Evolutionary conservation across 441 rosid species (phyloP).

Genomic region (Populus trichocarpa): DNA sequence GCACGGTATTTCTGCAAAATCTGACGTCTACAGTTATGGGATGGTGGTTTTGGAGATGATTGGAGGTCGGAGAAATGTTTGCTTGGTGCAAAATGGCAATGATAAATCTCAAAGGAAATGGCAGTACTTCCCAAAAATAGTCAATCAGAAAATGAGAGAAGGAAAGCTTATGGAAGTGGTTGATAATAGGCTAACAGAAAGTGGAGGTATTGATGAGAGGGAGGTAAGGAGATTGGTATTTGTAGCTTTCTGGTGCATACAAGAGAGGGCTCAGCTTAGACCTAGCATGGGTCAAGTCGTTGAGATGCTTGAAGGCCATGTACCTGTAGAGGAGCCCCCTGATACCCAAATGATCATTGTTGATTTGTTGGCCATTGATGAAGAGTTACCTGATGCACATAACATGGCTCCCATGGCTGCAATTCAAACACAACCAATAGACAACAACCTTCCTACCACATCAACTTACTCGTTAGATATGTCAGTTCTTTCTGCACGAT

Average conservation of each 20-base stretch:
- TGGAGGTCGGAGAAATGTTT: conserved; percentile 65
- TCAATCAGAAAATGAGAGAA: conserved; percentile 52
- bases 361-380: conserved; percentile 52
- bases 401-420: conserved; percentile 15
- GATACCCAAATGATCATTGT: conserved; percentile 60
- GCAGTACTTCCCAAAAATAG: conserved; percentile 68
- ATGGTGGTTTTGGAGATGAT: conserved; percentile 78
- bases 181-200: conserved; percentile 45
- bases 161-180: conserved; percentile 64
- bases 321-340: conserved; percentile 58
- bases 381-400: conserved; percentile 21
- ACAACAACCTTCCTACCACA: conserved; percentile 24
- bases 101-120: conserved; percentile 39
- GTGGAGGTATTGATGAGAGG: conserved; percentile 50
- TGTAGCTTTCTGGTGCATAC: conserved; percentile 90
- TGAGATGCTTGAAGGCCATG: conserved; percentile 80
- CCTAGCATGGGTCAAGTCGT: conserved; percentile 67
- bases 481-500: conserved; percentile 65
- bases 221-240: conserved; percentile 48
- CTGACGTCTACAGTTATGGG: conserved; percentile 75
- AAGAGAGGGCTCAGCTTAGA: conserved; percentile 56
- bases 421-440: conserved; percentile 23
- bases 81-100: conserved; percentile 31
- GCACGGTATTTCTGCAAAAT: conserved; percentile 66
- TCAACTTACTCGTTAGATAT: conserved; percentile 38